Base-by-base conservation (phyloP, 139 green algal genomes). In the Micromonas pusilla region DNA sequence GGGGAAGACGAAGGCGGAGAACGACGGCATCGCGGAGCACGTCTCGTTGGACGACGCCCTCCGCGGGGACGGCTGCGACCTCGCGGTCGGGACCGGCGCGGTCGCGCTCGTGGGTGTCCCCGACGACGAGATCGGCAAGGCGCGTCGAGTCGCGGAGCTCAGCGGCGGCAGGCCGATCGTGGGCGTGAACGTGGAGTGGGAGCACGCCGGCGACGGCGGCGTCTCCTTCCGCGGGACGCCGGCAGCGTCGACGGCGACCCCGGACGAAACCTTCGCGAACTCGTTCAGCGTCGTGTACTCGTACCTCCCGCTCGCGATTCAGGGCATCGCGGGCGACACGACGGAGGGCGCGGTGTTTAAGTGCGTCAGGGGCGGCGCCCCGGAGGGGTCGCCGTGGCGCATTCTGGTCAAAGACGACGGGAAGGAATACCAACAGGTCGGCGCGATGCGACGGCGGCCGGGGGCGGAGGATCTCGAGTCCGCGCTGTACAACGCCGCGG, bases 261-360 rank as follows among this genome's bases (percentile, higher is more conserved):
- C 52, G 37, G 25, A 33, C 6, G 68, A 75, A 36, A 26, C 21
- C 34, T 75, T 75, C 2, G 53, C 37, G 68, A 62, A 75, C 30
- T 62, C 37, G 25, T 78, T 78, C 72, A 2, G 19, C n/a, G 72
- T 78, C 21, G 57, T 78, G 54, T 78, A 78, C 72, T 71, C 54
- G 31, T 78, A 65, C 33, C 33, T 78, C 3, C 72, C 72, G 2
- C 53, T 78, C 21, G 3, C 1, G 1, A 78, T 78, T 31, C 52
- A 78, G 38, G 30, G 26, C 34, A 16, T 77, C 2, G 37, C 30
- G 23, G 72, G 53, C 52, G 13, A 9, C 6, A 78, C 25, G 25
- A 4, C 20, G 0, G 54, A 68, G 20, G 72, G 72, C 2, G 72
- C 72, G n/a, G 45, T 78, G 45, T 68, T 78, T 3, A 78, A 78